Conservation (phyloP, 208 protist species). For the Trypanosoma scelopori region DNA sequence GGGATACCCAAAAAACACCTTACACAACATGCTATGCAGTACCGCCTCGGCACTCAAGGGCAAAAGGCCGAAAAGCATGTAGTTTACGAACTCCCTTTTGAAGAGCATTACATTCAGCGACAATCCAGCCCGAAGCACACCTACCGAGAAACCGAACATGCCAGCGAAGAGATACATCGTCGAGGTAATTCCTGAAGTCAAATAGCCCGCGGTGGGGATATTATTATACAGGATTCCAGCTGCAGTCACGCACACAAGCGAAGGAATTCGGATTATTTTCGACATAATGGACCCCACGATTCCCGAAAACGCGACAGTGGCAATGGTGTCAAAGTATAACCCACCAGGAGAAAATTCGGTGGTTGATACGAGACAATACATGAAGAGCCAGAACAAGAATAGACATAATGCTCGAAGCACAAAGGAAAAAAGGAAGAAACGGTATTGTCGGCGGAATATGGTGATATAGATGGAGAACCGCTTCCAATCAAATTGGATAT, state of each 20-base stretch:
- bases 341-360: slow-evolving; percentile 53
- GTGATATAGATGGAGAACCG: slow-evolving; percentile 49
- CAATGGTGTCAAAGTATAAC: slow-evolving; percentile 54
- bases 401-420: slow-evolving; percentile 44
- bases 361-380: slow-evolving; percentile 44
- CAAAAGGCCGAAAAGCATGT: slow-evolving; percentile 40
- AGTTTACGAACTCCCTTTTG: slow-evolving; percentile 50
- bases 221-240: slow-evolving; percentile 62
- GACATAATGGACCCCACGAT: slow-evolving; percentile 41
- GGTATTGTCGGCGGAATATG: slow-evolving; percentile 35
- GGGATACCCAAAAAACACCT: slow-evolving; percentile 44
- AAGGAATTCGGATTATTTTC: slow-evolving; percentile 38
- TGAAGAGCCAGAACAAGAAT: slow-evolving; percentile 55
- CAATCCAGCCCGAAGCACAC: slow-evolving; percentile 51
- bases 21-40: slow-evolving; percentile 45
- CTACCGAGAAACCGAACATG: slow-evolving; percentile 49
- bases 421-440: slow-evolving; percentile 56
- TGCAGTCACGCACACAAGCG: slow-evolving; percentile 49
- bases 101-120: slow-evolving; percentile 54
- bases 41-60: slow-evolving; percentile 47
- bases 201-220: slow-evolving; percentile 39
- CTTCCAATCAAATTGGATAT: slow-evolving; percentile 33
- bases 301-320: slow-evolving; percentile 50
- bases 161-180: slow-evolving; percentile 37
- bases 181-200: slow-evolving; percentile 46